A percentile compares a stretch with the other conserved stretches of the same genome.
Conservation (phyloP, 768 basidiomycete species). For the Suillus discolor region DNA sequence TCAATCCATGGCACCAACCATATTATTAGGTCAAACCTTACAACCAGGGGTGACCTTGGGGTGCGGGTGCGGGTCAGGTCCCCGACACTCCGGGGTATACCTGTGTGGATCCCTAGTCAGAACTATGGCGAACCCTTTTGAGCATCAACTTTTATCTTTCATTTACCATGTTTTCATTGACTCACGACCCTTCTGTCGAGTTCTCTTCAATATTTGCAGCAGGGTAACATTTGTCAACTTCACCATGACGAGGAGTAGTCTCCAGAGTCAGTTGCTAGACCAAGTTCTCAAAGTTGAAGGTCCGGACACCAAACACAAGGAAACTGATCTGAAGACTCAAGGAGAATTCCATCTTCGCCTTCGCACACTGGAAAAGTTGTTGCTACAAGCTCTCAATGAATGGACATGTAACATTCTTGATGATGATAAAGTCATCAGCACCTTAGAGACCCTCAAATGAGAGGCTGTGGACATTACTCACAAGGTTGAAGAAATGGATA, state of each 20-base stretch:
- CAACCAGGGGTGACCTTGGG: too few relatives aligned
- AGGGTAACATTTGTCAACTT: slow-evolving; percentile 95
- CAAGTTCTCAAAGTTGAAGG: slow-evolving; percentile 97
- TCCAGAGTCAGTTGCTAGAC: slow-evolving; percentile 97
- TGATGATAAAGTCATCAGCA: slow-evolving; percentile 97
- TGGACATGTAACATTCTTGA: slow-evolving; percentile 97
- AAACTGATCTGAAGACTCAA: slow-evolving; percentile 96
- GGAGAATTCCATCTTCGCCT: slow-evolving; percentile 95
- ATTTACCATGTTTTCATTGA: slow-evolving; percentile 99
- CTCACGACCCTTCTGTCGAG: slow-evolving; percentile 94
- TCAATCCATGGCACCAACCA: too few relatives aligned
- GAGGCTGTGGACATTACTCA: slow-evolving; percentile 95
- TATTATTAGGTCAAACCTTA: too few relatives aligned
- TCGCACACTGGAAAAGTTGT: slow-evolving; percentile 87
- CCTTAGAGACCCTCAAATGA: slow-evolving; percentile 91
- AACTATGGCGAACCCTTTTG: too few relatives aligned
- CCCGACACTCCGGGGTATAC: too few relatives aligned
- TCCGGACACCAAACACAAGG: slow-evolving; percentile 92
- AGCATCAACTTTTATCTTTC: slow-evolving; percentile 98
- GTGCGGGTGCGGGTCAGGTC: too few relatives aligned
- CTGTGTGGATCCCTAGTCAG: too few relatives aligned
- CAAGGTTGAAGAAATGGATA: slow-evolving; percentile 95
- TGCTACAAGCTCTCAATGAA: slow-evolving; percentile 94
- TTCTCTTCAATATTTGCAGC: slow-evolving; percentile 98
- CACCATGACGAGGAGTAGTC: slow-evolving; percentile 97